Conservation (phyloP, 345 rosid species). For the Cardamine resedifolia region DNA sequence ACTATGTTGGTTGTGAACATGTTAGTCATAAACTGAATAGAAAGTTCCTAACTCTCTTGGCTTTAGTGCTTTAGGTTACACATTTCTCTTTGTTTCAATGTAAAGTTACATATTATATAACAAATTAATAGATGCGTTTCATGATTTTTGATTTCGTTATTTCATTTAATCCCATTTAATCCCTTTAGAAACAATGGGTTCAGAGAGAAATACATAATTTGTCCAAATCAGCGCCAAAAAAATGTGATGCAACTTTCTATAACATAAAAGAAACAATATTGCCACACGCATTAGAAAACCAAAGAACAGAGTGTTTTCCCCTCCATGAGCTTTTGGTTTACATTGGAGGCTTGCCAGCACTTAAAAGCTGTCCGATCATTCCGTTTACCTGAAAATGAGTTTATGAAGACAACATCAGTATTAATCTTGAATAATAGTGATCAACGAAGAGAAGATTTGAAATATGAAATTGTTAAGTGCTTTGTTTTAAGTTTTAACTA, state of each 20-base stretch:
- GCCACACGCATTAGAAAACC: slow-evolving; percentile 9
- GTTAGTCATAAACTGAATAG: neutral
- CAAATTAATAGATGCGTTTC: neutral
- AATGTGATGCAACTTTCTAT: slow-evolving; percentile 22
- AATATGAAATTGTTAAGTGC: neutral
- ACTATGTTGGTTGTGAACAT: neutral
- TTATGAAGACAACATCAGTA: slow-evolving; percentile 1
- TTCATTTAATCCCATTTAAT: slow-evolving; percentile 28
- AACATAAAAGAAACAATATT: slow-evolving; percentile 26
- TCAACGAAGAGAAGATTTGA: neutral
- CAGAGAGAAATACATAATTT: slow-evolving; percentile 5
- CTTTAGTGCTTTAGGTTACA: neutral
- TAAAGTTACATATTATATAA: neutral
- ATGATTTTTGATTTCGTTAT: slow-evolving; percentile 1
- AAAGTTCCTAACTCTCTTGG: neutral
- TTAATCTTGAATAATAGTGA: neutral
- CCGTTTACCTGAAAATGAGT: slow-evolving; percentile 68
- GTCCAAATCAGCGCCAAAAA: slow-evolving; percentile 19
- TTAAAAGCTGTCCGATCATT: slow-evolving; percentile 83
- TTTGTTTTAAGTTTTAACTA: neutral
- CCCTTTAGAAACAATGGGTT: slow-evolving; percentile 4
- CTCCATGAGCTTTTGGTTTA: slow-evolving; percentile 34
- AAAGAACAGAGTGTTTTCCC: slow-evolving; percentile 11
- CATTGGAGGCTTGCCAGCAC: slow-evolving; percentile 76
- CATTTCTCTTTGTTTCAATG: neutral